Conservation (phyloP, 208 protist species). For the Naegleria lovaniensis region DNA sequence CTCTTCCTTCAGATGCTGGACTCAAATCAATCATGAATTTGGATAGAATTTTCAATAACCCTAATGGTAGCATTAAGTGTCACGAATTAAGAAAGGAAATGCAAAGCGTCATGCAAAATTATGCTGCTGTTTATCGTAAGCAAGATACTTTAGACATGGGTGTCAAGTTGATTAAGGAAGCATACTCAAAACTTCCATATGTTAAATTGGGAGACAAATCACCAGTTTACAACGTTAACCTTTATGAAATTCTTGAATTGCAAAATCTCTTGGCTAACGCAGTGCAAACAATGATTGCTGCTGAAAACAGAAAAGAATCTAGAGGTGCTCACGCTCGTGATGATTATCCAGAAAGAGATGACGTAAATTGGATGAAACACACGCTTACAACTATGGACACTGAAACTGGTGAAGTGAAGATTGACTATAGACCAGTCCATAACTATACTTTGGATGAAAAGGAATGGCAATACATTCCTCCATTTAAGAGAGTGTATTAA, state of each 20-base stretch:
- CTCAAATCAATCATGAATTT: slow-evolving; percentile 86
- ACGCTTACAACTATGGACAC: slow-evolving; percentile 89
- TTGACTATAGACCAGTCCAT: slow-evolving; percentile 87
- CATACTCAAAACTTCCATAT: slow-evolving; percentile 82
- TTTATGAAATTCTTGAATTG: slow-evolving; percentile 97
- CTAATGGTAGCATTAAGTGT: slow-evolving; percentile 51
- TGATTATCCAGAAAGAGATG: slow-evolving; percentile 89
- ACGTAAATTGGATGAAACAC: slow-evolving; percentile 98
- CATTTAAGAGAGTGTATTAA: slow-evolving; percentile 83
- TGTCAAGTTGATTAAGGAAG: slow-evolving; percentile 78
- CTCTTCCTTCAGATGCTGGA: slow-evolving; percentile 72
- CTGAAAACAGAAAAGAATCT: slow-evolving; percentile 87
- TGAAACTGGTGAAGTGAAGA: slow-evolving; percentile 70
- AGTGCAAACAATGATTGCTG: slow-evolving; percentile 82
- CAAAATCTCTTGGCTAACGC: slow-evolving; percentile 94
- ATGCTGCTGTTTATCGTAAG: slow-evolving; percentile 91
- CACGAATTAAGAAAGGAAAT: slow-evolving; percentile 88
- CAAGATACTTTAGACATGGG: slow-evolving; percentile 83
- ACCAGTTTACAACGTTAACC: slow-evolving; percentile 91
- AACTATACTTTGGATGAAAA: slow-evolving; percentile 72
- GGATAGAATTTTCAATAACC: slow-evolving; percentile 87
- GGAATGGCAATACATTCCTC: slow-evolving; percentile 71
- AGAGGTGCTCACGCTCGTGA: slow-evolving; percentile 95
- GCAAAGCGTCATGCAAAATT: slow-evolving; percentile 93
- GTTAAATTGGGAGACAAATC: slow-evolving; percentile 84